phyloP scores from a whole-genome alignment of 2,329 filamentous ascomycete genomes.

The Rhynchosporium agropyri region DNA sequence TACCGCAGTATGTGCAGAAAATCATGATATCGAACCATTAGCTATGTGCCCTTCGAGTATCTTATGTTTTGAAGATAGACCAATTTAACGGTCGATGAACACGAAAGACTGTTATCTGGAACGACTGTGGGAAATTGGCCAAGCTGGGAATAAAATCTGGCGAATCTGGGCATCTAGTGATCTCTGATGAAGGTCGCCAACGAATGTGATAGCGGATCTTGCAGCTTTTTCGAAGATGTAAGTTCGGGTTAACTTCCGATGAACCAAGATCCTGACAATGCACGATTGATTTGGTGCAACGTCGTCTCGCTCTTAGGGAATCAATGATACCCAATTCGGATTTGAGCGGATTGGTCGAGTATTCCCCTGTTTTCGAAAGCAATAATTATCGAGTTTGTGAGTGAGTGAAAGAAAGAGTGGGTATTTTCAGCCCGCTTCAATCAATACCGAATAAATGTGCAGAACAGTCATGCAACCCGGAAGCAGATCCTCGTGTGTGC shows the following conservation, averaged over 20 bases:
- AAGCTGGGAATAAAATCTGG: too few species aligned
- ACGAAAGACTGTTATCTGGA: not conserved
- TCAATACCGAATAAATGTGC: conserved; percentile 11
- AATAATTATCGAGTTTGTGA: not conserved
- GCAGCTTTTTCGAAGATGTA: not conserved
- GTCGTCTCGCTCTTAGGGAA: conserved; percentile 1
- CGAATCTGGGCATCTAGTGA: not conserved
- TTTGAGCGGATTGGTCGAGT: not conserved
- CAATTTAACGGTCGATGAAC: not conserved
- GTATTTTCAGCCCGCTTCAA: conserved; percentile 17
- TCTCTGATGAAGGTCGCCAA: not conserved
- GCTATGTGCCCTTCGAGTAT: not conserved
- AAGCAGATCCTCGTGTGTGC: conserved; percentile 13
- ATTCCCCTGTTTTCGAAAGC: not conserved
- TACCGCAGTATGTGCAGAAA: conserved; percentile 58
- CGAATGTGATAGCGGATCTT: not conserved
- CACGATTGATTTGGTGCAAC: conserved; percentile 11
- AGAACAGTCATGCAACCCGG: conserved; percentile 11
- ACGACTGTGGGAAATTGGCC: not conserved
- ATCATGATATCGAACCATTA: conserved; percentile 42
- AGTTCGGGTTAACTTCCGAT: conserved; percentile 4
- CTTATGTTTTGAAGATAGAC: conserved; percentile 6
- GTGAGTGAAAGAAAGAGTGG: not conserved
- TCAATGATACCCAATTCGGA: not conserved
- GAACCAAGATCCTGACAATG: conserved; percentile 7